These are phyloP conservation scores for Epichloe brachyelytri DNA, from an alignment of 2,329 filamentous ascomycete species.

Conservation along the genomic window DNA sequence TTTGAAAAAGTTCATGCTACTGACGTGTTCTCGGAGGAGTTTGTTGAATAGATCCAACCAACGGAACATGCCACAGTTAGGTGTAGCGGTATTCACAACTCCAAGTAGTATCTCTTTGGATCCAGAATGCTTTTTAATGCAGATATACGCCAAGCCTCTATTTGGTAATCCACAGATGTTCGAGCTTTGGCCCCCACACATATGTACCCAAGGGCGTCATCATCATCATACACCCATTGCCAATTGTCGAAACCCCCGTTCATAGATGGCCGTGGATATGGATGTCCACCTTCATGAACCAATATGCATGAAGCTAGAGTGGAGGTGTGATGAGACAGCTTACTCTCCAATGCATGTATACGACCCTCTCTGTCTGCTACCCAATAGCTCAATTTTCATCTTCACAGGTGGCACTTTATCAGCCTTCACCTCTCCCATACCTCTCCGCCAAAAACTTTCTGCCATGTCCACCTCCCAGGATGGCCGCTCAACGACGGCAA, in stretches of 20 bases:
- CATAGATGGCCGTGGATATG: background rate
- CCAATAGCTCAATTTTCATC: background rate
- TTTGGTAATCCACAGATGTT: no score
- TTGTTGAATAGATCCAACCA: no score
- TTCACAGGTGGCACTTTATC: no score
- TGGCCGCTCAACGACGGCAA: slow-evolving; percentile 79
- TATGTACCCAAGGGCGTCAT: background rate
- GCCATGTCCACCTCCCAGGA: slow-evolving; percentile 70
- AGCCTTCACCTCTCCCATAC: slow-evolving; percentile 31
- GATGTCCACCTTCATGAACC: background rate
- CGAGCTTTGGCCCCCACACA: no score
- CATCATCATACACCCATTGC: background rate
- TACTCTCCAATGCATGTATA: background rate
- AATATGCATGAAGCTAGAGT: background rate
- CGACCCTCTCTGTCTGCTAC: background rate
- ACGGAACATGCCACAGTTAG: no score
- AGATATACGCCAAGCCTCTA: no score
- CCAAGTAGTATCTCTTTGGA: no score
- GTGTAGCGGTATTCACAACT: no score
- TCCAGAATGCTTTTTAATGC: no score
- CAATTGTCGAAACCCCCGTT: background rate
- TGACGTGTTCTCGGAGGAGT: no score
- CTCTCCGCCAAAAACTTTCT: slow-evolving; percentile 50
- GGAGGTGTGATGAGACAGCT: background rate
- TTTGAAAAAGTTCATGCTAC: no score